phyloP scores from a whole-genome alignment of 306 rosid species.

The Alnus glutinosa region DNA sequence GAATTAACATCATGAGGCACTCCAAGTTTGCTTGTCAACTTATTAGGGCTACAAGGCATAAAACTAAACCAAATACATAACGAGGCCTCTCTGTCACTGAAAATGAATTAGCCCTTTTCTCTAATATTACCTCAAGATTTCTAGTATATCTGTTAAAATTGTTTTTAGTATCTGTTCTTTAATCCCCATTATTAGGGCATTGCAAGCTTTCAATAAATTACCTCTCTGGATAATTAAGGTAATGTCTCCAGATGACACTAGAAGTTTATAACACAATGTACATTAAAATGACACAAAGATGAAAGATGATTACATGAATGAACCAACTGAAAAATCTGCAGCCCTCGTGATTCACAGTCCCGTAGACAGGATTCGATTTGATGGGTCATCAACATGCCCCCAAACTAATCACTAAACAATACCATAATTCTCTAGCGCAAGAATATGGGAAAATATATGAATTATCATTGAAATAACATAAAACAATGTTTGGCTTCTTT shows the following conservation, averaged over 20 bases:
- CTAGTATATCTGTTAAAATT: not conserved
- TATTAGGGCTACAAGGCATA: not conserved
- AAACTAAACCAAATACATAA: not conserved
- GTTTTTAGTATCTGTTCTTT: not conserved
- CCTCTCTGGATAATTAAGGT: not conserved
- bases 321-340: not conserved
- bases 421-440: not conserved
- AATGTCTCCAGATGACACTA: not conserved
- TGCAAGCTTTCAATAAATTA: conserved; percentile 1
- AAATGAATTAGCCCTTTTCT: not conserved
- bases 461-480: not conserved
- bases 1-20: not conserved
- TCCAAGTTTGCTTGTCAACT: not conserved
- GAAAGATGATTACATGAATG: not conserved
- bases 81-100: not conserved
- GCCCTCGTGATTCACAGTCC: not conserved
- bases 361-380: not conserved
- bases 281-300: not conserved
- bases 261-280: not conserved
- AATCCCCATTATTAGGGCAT: not conserved
- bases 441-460: not conserved
- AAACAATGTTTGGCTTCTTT: too few relatives aligned
- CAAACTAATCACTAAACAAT: not conserved
- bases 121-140: not conserved
- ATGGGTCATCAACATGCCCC: not conserved